Percentiles rank a stretch among this genome's conserved stretches.
These are phyloP conservation scores for Salvia sclarea DNA, from an alignment of 305 asterid species.

Conservation along the genomic window DNA sequence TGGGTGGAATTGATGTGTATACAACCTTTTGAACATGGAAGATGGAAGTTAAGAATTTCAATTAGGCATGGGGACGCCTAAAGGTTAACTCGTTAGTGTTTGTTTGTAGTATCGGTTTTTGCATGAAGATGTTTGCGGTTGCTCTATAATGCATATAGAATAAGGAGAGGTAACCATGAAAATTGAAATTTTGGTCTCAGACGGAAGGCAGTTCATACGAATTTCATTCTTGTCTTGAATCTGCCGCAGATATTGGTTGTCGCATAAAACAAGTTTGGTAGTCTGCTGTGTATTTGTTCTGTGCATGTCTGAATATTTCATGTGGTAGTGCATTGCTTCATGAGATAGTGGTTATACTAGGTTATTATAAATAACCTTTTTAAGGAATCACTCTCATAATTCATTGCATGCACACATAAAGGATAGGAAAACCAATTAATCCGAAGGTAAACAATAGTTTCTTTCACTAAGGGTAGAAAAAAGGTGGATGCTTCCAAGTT, in stretches of 20 bases:
- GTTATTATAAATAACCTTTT: not conserved
- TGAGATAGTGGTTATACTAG: slow-evolving; percentile 13
- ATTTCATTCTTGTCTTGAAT: not conserved
- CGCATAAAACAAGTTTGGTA: not conserved
- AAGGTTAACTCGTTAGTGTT: slow-evolving; percentile 1
- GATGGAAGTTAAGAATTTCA: slow-evolving; percentile 2
- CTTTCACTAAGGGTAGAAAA: not conserved
- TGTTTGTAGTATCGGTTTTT: not conserved
- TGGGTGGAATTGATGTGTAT: slow-evolving; percentile 13
- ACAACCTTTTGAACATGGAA: not conserved
- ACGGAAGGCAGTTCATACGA: not conserved
- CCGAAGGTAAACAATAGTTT: not conserved
- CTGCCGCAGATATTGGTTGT: not conserved
- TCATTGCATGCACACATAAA: slow-evolving; percentile 6
- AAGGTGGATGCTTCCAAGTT: not conserved
- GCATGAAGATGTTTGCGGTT: slow-evolving; percentile 10
- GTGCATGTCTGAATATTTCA: not conserved
- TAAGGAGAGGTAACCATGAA: slow-evolving; percentile 2
- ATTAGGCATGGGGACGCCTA: not conserved
- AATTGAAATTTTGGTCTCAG: not conserved
- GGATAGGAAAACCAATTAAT: not conserved
- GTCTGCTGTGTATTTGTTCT: not conserved
- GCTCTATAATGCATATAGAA: slow-evolving; percentile 25
- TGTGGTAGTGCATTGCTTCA: slow-evolving; percentile 2
- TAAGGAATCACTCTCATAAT: not conserved